Conservation (phyloP, 2,329 filamentous ascomycete genomes). For the Cladosporium sp. region DNA sequence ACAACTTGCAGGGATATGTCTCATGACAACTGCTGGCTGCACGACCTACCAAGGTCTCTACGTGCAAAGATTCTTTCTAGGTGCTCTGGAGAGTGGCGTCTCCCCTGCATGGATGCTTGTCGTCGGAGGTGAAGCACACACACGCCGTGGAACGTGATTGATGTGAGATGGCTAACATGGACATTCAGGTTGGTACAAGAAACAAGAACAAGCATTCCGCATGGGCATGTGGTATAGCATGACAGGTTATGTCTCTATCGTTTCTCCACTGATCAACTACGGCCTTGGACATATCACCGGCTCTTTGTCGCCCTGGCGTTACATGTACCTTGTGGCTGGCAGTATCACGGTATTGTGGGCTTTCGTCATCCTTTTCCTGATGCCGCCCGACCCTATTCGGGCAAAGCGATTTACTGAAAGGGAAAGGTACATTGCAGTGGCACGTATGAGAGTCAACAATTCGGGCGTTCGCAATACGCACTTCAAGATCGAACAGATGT, state of each 20-base stretch:
- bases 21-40: slow-evolving; percentile 38
- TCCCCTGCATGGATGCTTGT: slow-evolving; percentile 68
- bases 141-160: too few species aligned
- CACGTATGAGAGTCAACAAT: slow-evolving; percentile 27
- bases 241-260: slow-evolving; percentile 43
- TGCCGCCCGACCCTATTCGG: slow-evolving; percentile 40
- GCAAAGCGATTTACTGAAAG: slow-evolving; percentile 39
- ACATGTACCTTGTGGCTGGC: slow-evolving; percentile 43
- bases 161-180: background rate
- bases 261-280: slow-evolving; percentile 48
- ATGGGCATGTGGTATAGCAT: slow-evolving; percentile 33
- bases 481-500: slow-evolving; percentile 42
- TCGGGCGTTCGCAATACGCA: slow-evolving; percentile 38
- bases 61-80: slow-evolving; percentile 77
- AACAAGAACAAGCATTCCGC: slow-evolving; percentile 26
- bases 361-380: slow-evolving; percentile 35
- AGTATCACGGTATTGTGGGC: slow-evolving; percentile 41
- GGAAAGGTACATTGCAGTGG: slow-evolving; percentile 26
- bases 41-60: slow-evolving; percentile 73
- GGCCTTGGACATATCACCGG: slow-evolving; percentile 44
- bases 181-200: slow-evolving; percentile 23
- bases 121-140: slow-evolving; percentile 61
- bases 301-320: slow-evolving; percentile 30
- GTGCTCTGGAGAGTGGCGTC: slow-evolving; percentile 51
- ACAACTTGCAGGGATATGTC: slow-evolving; percentile 1